Evolutionary conservation across 2,329 filamentous ascomycete genomes (phyloP), one percentile per base, ranked within the genome.

Genomic region (Colletotrichum brevisporum): DNA sequence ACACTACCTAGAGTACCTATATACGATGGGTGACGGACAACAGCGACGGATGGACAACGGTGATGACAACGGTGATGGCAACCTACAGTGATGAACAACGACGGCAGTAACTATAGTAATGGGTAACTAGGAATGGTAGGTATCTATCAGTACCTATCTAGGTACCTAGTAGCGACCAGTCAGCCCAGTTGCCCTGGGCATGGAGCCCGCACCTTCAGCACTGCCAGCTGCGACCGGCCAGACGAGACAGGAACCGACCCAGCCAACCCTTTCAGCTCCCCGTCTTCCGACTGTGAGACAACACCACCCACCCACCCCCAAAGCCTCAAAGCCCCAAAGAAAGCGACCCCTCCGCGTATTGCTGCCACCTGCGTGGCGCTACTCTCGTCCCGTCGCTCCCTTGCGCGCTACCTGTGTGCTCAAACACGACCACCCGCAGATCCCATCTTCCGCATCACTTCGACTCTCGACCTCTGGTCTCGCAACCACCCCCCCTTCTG

Each of bases 361-460:
- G 53, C 53, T 64, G 62, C 62, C 56, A 59, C 56, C 56, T 59
- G 56, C 51, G 9, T 53, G 16, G 56, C 56, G 36, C 45, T 24
- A 12, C 43, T 57, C 61, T 58, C 47, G 62, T 65, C 59, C 51
- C 59, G 50, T 64, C 53, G 36, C 65, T 68, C 60, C 65, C 64
- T 67, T 45, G 60, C 41, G 51, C 62, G 43, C 53, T 58, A 9
- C 31, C 52, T 24, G 18, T 53, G 45, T 60, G 66, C 67, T 70
- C 67, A 70, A 70, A 70, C 67, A 70, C 67, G 63, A 58, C 57
- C 41, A 58, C 68, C 67, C 64, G 67, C 67, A 70, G 67, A 68
- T 70, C 67, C 67, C 52, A 69, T 64, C 67, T 58, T 56, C 53
- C 36, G 53, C 62, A 55, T 60, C 55, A 66, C 43, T 61, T 68